Percentiles rank a stretch among this genome's conserved stretches.
phyloP scores from a whole-genome alignment of 2,329 filamentous ascomycete species.

The Epichloe brachyelytri region DNA sequence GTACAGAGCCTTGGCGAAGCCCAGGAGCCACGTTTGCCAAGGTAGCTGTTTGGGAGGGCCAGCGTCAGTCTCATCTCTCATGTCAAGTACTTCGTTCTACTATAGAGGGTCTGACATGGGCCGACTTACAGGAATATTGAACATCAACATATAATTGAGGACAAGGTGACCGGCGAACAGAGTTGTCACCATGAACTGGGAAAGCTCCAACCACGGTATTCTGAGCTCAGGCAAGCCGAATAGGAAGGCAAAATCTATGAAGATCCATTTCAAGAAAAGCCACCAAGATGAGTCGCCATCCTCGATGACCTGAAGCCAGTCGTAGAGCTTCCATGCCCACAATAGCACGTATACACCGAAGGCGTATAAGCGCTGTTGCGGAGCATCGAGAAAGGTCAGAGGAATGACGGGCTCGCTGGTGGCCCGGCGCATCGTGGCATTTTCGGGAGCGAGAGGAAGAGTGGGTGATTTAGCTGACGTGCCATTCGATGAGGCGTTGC shows the following conservation, averaged over 20 bases:
- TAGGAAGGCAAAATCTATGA: conserved; percentile 74
- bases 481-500: conserved; percentile 17
- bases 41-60: conserved; percentile 44
- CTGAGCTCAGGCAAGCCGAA: conserved; percentile 76
- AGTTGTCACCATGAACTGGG: conserved; percentile 56
- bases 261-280: conserved; percentile 87
- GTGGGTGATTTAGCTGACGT: conserved; percentile 19
- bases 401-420: conserved; percentile 58
- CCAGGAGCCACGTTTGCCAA: conserved; percentile 58
- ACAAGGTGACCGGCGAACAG: conserved; percentile 61
- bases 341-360: conserved; percentile 65
- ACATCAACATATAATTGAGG: conserved; percentile 81
- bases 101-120: neutral
- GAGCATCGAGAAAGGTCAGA: conserved; percentile 69
- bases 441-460: conserved; percentile 36
- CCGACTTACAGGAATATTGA: conserved; percentile 60
- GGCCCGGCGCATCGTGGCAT: conserved; percentile 15
- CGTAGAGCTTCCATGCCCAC: conserved; percentile 73
- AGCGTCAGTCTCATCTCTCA: neutral
- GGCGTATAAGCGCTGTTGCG: conserved; percentile 80
- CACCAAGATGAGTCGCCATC: conserved; percentile 79
- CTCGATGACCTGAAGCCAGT: conserved; percentile 66
- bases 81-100: neutral
- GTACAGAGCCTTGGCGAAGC: conserved; percentile 68
- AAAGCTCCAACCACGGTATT: conserved; percentile 95